Conservation (phyloP, 2,329 filamentous ascomycete species). For the Penicillium sclerotiorum region DNA sequence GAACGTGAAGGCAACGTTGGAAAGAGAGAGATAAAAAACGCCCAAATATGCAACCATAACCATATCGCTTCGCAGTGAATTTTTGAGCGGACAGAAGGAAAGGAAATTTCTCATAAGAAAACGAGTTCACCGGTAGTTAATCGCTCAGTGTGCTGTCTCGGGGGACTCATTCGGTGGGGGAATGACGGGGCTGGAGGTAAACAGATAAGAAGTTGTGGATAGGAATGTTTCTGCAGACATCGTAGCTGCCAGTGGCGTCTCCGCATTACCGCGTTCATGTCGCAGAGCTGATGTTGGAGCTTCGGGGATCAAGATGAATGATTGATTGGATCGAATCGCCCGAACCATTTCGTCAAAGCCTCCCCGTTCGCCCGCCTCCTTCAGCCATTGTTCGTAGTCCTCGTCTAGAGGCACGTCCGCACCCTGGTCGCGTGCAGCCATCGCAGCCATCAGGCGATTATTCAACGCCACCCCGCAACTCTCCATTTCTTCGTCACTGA, state of each 20-base stretch:
- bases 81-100: neutral
- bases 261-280: slow-evolving; percentile 15
- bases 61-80: neutral
- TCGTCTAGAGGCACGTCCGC: slow-evolving; percentile 48
- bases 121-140: neutral
- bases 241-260: slow-evolving; percentile 5
- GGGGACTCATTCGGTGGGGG: slow-evolving; percentile 27
- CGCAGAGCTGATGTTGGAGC: slow-evolving; percentile 22
- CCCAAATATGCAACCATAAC: slow-evolving; percentile 16
- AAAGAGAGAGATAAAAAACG: slow-evolving; percentile 12
- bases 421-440: slow-evolving; percentile 55
- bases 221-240: slow-evolving; percentile 26
- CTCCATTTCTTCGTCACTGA: slow-evolving; percentile 50
- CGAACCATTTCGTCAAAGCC: slow-evolving; percentile 44
- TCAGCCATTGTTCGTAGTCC: slow-evolving; percentile 61
- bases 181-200: slow-evolving; percentile 24
- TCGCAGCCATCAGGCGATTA: slow-evolving; percentile 55
- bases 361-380: slow-evolving; percentile 58
- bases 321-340: slow-evolving; percentile 41
- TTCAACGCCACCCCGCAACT: slow-evolving; percentile 57
- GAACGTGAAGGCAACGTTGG: neutral
- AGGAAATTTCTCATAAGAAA: neutral
- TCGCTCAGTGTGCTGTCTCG: slow-evolving; percentile 29
- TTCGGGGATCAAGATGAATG: slow-evolving; percentile 35
- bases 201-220: slow-evolving; percentile 24